Conservation (phyloP, 2,329 filamentous ascomycete genomes). For the Hypomyces perniciosus region DNA sequence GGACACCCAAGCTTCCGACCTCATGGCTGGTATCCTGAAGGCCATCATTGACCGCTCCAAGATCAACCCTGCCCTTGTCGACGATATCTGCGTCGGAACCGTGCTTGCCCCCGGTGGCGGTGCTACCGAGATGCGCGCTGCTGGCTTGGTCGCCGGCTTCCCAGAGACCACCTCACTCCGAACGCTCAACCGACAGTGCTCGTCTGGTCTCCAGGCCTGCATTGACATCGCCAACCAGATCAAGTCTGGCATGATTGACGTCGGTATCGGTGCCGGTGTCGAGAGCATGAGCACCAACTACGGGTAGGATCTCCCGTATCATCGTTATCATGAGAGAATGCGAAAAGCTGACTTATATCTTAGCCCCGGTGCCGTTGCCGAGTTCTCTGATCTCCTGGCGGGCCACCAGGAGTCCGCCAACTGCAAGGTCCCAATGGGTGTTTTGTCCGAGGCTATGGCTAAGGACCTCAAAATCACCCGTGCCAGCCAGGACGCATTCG, state of each 20-base stretch:
- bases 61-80: conserved; percentile 81
- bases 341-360: neutral
- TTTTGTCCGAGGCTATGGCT: conserved; percentile 91
- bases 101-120: conserved; percentile 91
- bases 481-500: conserved; percentile 80
- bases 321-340: neutral
- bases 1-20: conserved; percentile 81
- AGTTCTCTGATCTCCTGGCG: conserved; percentile 88
- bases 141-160: conserved; percentile 84
- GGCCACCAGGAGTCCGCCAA: conserved; percentile 75
- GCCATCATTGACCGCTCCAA: conserved; percentile 76
- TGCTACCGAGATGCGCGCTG: conserved; percentile 94
- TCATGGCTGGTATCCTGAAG: conserved; percentile 78
- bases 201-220: conserved; percentile 83
- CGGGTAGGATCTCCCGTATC: conserved; percentile 52
- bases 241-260: conserved; percentile 83
- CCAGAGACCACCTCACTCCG: conserved; percentile 79
- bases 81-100: conserved; percentile 87
- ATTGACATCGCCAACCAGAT: conserved; percentile 95
- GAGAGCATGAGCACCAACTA: conserved; percentile 96
- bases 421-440: conserved; percentile 97
- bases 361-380: conserved; percentile 75
- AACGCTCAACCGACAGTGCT: conserved; percentile 90
- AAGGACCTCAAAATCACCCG: conserved; percentile 71
- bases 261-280: conserved; percentile 89